Conservation (phyloP, 2,329 filamentous ascomycete genomes). For the Talaromyces sp. region DNA sequence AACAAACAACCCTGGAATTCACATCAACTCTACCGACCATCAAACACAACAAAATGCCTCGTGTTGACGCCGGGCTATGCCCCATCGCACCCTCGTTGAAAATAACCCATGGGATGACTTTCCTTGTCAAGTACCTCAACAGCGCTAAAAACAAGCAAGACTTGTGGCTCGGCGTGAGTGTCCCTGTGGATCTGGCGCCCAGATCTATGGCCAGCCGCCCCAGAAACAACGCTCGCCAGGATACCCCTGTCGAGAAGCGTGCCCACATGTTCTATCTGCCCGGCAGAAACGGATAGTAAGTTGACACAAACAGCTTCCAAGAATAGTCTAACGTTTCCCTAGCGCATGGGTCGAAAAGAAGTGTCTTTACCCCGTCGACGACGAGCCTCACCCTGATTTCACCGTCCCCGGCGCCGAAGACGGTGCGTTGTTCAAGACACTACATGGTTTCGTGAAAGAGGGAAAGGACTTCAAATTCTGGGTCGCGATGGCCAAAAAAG, state of each 20-base stretch:
- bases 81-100: neutral
- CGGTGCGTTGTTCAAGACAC: neutral
- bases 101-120: neutral
- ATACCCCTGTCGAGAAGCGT: neutral
- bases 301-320: neutral
- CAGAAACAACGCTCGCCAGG: neutral
- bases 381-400: neutral
- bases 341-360: conserved; percentile 12
- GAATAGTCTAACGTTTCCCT: neutral
- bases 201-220: neutral
- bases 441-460: neutral
- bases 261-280: conserved; percentile 11
- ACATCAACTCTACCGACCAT: neutral
- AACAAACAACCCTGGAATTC: neutral
- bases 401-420: neutral
- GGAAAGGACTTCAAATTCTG: conserved; percentile 4
- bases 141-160: neutral
- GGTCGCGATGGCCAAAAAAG: conserved; percentile 3
- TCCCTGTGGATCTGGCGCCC: neutral
- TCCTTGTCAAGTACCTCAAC: conserved; percentile 6
- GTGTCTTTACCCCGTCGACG: conserved; percentile 3
- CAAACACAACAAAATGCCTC: neutral
- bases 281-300: conserved; percentile 6
- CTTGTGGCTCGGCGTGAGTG: conserved; percentile 3
- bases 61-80: neutral